Percentiles rank a stretch among this genome's conserved stretches.
These are phyloP conservation scores for Fusarium praegraminearum DNA, from an alignment of 2,329 filamentous ascomycete species.

Conservation along the genomic window DNA sequence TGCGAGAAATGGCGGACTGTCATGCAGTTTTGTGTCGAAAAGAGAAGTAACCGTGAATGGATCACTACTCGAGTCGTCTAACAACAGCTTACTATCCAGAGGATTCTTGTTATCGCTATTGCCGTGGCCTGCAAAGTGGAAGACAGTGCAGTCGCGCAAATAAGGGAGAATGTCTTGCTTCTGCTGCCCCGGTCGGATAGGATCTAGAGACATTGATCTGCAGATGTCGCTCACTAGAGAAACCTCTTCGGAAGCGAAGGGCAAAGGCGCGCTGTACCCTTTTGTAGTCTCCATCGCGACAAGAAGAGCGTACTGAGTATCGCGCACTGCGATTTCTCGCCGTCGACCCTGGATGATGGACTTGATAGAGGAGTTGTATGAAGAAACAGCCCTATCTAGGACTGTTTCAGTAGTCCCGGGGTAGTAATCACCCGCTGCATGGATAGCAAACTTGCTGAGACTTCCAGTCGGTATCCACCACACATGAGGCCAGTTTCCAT, in stretches of 20 bases:
- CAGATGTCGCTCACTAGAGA: background rate
- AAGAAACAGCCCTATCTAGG: conserved; percentile 8
- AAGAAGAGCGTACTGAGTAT: background rate
- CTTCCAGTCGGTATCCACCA: conserved; percentile 7
- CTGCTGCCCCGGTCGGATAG: accelerated
- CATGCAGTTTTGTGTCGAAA: background rate
- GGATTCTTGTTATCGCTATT: background rate
- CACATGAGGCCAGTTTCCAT: background rate
- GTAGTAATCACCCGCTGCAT: background rate
- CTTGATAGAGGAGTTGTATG: background rate
- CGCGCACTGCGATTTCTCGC: background rate
- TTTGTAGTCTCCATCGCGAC: background rate
- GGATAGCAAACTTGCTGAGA: conserved; percentile 10
- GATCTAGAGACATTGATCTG: background rate
- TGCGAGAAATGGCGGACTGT: background rate
- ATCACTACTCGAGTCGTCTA: accelerated
- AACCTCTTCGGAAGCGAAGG: background rate
- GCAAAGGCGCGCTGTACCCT: background rate
- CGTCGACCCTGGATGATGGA: background rate
- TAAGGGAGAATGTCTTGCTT: background rate
- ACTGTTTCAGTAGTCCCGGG: background rate
- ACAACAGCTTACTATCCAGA: background rate
- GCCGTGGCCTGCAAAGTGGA: conserved; percentile 12
- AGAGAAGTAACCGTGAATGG: background rate
- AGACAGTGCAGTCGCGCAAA: background rate